Evolutionary conservation across 1,284 basidiomycete genomes (phyloP), one percentile per base, ranked within the genome.

Genomic region (Ganoderma lingzhi): DNA sequence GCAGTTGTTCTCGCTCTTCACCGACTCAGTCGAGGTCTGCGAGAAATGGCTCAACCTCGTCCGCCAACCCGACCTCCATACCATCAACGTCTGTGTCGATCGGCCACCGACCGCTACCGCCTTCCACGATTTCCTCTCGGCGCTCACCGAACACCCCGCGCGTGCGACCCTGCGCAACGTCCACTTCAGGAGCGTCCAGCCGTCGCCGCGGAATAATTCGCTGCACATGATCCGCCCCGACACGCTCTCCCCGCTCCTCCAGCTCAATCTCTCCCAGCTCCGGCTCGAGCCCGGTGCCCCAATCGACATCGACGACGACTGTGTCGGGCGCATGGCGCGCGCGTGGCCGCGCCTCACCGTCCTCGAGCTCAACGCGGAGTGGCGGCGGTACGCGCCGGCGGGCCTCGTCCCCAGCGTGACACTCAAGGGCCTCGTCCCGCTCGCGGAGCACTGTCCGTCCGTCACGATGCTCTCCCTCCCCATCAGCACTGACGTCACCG

Each of bases 361-460:
- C 1, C 64, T 75, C 61, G 72, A 73, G 58, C 71, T 75, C 66
- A 67, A 64, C 37, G 66, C 68, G 6, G 64, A 69, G 42, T 70
- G 69, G 71, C 68, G 67, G 63, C 66, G 69, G 30, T 66, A 70
- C 51, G 23, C 19, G 8, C 41, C 60, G 6, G n/a, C 19, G 14
- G 37, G 59, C 37, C 17, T 60, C 6, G 55, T 15, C 2, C 62
- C 70, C 1, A 62, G 55, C 45, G 65, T 70, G 30, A 70, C 66
- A 19, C 64, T 72, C 37, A 37, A 23, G 23, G 71, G 71, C 15
- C 63, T 72, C 44, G n/a, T 70, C 23, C 69, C 69, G 30, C 69
- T 72, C 60, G 69, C 71, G 35, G 30, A 61, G 51, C 64, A 66
- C 59, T 72, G 71, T 62, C 62, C 62, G n/a, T 35, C 56, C 19